These are phyloP conservation scores for Volvariella surrecta DNA, from an alignment of 1,284 basidiomycete species.

Conservation along the genomic window DNA sequence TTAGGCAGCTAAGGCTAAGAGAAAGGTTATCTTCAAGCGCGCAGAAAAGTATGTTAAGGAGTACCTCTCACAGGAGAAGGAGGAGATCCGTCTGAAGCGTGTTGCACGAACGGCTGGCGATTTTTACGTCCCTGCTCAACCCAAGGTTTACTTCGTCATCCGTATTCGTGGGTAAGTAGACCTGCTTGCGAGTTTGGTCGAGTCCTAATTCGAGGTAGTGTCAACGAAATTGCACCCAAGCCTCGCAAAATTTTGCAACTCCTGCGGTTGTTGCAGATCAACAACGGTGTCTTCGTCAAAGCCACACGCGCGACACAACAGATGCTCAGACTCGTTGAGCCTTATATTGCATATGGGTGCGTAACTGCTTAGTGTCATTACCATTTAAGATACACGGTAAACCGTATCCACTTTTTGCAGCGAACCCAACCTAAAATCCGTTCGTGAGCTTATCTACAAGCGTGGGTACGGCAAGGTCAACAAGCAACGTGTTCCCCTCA, in stretches of 20 bases:
- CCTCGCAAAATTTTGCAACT: conserved; percentile 99
- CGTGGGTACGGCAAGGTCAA: conserved; percentile 98
- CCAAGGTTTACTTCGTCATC: conserved; percentile 98
- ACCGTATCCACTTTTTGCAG: conserved; percentile 21
- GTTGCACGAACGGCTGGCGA: conserved; percentile 89
- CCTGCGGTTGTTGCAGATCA: conserved; percentile 97
- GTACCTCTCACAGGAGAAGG: conserved; percentile 88
- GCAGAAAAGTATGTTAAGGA: conserved; percentile 99
- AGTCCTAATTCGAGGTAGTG: conserved; percentile 44
- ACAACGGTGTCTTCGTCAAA: conserved; percentile 99
- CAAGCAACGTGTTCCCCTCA: conserved; percentile 95
- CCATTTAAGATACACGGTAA: conserved; percentile 1
- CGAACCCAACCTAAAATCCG: conserved; percentile 93
- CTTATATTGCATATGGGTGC: conserved; percentile 94
- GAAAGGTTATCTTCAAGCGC: conserved; percentile 99
- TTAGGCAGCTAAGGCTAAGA: conserved; percentile 84
- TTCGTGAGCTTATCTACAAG: conserved; percentile 99
- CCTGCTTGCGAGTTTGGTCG: background rate
- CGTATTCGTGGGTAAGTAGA: conserved; percentile 84
- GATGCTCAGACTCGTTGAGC: conserved; percentile 97
- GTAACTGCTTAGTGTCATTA: too few relatives aligned
- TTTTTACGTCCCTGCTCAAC: conserved; percentile 95
- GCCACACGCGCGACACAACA: conserved; percentile 95
- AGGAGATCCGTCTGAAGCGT: conserved; percentile 94
- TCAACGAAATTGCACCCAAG: conserved; percentile 99